phyloP scores from a whole-genome alignment of 1,284 basidiomycete genomes.

The Marasmius sp. region DNA sequence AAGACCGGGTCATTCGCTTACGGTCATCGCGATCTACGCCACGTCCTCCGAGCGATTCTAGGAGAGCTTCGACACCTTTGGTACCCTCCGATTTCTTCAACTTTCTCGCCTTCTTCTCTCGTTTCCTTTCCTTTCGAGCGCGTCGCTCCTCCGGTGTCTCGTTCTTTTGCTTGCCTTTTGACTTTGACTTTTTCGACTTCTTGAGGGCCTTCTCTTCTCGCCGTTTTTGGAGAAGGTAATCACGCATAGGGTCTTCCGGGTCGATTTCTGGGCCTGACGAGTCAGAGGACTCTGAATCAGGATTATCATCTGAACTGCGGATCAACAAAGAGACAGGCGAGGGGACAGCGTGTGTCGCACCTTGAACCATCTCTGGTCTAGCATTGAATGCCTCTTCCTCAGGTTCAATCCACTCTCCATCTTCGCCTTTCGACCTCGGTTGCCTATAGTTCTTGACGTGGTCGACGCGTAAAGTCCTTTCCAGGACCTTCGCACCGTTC shows the following conservation, averaged over 20 bases:
- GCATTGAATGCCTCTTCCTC: constrained; percentile 88
- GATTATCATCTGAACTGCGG: constrained; percentile 26
- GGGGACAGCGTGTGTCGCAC: constrained; percentile 38
- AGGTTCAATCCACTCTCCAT: constrained; percentile 86
- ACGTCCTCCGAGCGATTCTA: constrained; percentile 42
- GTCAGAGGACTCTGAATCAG: constrained; percentile 61
- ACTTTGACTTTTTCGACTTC: constrained; percentile 67
- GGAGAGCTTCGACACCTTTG: constrained; percentile 52
- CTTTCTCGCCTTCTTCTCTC: constrained; percentile 45
- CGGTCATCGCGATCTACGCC: constrained; percentile 4
- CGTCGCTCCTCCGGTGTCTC: constrained; percentile 38
- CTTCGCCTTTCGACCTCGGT: constrained; percentile 74
- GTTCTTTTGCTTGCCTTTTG: constrained; percentile 57
- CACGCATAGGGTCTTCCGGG: constrained; percentile 97
- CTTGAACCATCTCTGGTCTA: constrained; percentile 67
- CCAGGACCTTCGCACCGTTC: constrained; percentile 90
- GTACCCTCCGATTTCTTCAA: constrained; percentile 41
- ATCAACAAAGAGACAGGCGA: constrained; percentile 2
- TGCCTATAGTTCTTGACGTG: constrained; percentile 96
- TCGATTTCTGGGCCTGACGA: constrained; percentile 76
- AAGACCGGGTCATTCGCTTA: constrained; percentile 17
- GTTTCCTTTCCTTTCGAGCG: constrained; percentile 33
- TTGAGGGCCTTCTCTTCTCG: constrained; percentile 65
- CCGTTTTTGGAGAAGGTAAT: constrained; percentile 75
- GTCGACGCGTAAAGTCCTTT: constrained; percentile 87